These are phyloP conservation scores for Trichoderma sp. DNA, from an alignment of 2,329 filamentous ascomycete species.

Conservation along the genomic window DNA sequence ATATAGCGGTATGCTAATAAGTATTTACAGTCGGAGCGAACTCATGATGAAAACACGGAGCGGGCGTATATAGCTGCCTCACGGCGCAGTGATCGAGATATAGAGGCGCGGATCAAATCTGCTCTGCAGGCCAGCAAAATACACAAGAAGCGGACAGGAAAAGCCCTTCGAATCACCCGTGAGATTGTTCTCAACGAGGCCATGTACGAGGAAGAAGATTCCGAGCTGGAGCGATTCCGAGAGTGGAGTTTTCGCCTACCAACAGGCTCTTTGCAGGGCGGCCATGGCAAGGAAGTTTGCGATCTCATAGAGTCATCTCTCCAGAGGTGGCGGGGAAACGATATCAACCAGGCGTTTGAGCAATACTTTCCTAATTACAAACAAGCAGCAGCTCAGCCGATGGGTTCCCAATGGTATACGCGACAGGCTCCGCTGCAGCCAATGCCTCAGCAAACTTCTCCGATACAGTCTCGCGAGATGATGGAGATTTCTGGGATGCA, in stretches of 20 bases:
- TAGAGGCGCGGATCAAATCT: conserved; percentile 85
- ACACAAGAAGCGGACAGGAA: conserved; percentile 82
- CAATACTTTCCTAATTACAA: conserved; percentile 43
- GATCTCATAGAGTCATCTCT: conserved; percentile 37
- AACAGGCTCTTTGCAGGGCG: conserved; percentile 18
- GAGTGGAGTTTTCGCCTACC: background rate
- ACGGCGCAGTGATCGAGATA: conserved; percentile 75
- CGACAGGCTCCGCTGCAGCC: background rate
- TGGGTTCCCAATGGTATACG: conserved; percentile 22
- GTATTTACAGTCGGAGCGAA: conserved; percentile 60
- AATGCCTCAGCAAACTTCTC: background rate
- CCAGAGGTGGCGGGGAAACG: conserved; percentile 42
- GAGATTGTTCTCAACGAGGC: conserved; percentile 86
- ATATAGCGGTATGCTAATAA: background rate
- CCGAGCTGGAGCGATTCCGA: conserved; percentile 61
- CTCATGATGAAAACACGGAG: conserved; percentile 79
- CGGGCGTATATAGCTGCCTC: conserved; percentile 92
- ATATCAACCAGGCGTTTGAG: conserved; percentile 47
- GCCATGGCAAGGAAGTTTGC: conserved; percentile 40
- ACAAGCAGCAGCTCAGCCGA: conserved; percentile 28
- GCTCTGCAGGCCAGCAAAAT: conserved; percentile 85
- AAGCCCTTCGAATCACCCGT: conserved; percentile 75
- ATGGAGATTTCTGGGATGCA: background rate
- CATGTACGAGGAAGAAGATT: conserved; percentile 95
- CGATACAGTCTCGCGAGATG: background rate